Evolutionary conservation across 805 yeast species (phyloP), one percentile per base, ranked within the genome.

Genomic region (Saturnispora sekii): DNA sequence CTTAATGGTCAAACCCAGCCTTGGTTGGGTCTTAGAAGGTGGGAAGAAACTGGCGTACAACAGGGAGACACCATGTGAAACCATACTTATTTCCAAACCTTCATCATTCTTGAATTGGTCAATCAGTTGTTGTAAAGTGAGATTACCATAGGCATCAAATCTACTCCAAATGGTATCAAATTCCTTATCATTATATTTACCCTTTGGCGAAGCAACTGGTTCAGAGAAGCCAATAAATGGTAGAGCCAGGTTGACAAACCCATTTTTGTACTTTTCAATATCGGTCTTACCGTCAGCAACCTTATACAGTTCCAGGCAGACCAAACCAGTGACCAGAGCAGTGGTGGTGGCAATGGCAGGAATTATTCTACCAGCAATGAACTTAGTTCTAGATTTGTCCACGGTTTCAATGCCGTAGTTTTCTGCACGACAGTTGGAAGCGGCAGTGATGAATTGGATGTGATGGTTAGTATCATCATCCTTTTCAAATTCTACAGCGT

Each of bases 281-380:
- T 81, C 79, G 33, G 70, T 74, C 58, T 81, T 78, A 12, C 75
- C 74, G 57, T 82, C 94, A 38, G 79, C 85, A 51, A 93, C 90
- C 69, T 93, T 93, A 70, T 85, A 84, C 47, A 90, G 70, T 66
- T 93, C 99, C 53, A 93, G 68, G 57, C 94, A 85, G 18, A 88
- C 94, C 57, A 93, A 72, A 40, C 99, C 99, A 6, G 98, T 86
- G 17, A 93, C 98, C 54, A 89, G 69, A 9, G 97, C 95, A n/a
- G 99, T 93, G 1, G 99, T 93, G 2, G 99, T 93, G 32, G 98
- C 98, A 69, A 93, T 93, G 16, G 98, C 98, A 12, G 99, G 99
- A 53, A 93, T 93, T 53, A 93, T 93, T 66, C 94, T 81, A 40
- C 99, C 99, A 6, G 99, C 99, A 62, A 93, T 90, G 58, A 90